phyloP scores from a whole-genome alignment of 345 rosid genomes.

The Citrus maxima region DNA sequence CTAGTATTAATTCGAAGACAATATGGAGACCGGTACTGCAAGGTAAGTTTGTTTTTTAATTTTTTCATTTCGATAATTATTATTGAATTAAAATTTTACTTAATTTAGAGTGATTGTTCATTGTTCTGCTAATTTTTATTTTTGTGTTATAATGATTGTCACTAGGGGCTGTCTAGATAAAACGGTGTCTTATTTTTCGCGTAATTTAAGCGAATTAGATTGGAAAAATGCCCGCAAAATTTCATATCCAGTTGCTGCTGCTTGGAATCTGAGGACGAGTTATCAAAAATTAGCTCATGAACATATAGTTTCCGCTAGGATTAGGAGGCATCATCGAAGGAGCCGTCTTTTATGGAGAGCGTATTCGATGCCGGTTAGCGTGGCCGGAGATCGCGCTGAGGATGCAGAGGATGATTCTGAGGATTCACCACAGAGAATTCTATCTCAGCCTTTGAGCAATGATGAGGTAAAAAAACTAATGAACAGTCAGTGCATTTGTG shows the following conservation, averaged over 20 bases:
- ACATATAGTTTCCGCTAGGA: constrained; percentile 21
- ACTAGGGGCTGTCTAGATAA: constrained; percentile 43
- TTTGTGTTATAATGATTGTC: not conserved
- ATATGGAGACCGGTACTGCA: constrained; percentile 40
- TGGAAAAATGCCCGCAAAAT: constrained; percentile 20
- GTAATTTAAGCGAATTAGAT: constrained; percentile 31
- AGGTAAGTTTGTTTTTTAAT: constrained; percentile 26
- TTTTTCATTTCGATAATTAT: not conserved
- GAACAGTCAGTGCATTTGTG: not conserved
- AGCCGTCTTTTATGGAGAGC: constrained; percentile 34
- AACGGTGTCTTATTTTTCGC: constrained; percentile 34
- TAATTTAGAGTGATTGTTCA: not conserved
- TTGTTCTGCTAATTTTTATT: not conserved
- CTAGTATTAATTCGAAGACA: not conserved
- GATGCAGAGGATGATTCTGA: constrained; percentile 32
- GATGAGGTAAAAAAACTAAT: constrained; percentile 46
- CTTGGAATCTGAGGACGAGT: constrained; percentile 12
- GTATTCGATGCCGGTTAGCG: constrained; percentile 34
- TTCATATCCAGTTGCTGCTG: constrained; percentile 10
- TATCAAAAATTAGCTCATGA: constrained; percentile 28
- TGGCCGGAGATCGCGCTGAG: constrained; percentile 29
- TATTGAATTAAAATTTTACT: not conserved
- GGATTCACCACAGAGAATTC: constrained; percentile 37
- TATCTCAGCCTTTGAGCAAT: constrained; percentile 45
- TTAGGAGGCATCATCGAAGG: constrained; percentile 26